phyloP scores from a whole-genome alignment of 768 basidiomycete genomes.

The Suillus subaureus region DNA sequence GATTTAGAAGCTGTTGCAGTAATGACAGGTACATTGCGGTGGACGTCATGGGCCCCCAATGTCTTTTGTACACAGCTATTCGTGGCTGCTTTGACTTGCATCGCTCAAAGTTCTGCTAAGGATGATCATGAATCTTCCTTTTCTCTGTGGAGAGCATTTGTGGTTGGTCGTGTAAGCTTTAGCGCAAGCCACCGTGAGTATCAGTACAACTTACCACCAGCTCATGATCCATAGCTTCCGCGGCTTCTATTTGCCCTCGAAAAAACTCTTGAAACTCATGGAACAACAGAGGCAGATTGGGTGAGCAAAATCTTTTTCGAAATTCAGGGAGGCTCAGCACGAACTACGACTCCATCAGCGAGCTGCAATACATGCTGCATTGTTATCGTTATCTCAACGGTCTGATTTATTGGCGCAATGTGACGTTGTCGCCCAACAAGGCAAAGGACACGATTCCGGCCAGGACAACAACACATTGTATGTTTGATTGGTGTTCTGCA shows the following conservation, averaged over 20 bases:
- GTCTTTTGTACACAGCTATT: slow-evolving; percentile 72
- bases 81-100: slow-evolving; percentile 60
- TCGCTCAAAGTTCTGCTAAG: slow-evolving; percentile 51
- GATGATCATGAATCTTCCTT: slow-evolving; percentile 32
- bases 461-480: slow-evolving; percentile 23
- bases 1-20: slow-evolving; percentile 51
- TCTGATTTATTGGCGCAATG: slow-evolving; percentile 59
- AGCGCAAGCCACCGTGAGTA: not conserved
- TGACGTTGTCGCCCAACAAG: slow-evolving; percentile 46
- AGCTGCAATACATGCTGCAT: slow-evolving; percentile 49
- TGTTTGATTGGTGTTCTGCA: not conserved
- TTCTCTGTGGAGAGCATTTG: slow-evolving; percentile 69
- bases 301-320: slow-evolving; percentile 39
- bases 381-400: slow-evolving; percentile 50
- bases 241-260: slow-evolving; percentile 58
- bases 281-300: slow-evolving; percentile 56
- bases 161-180: slow-evolving; percentile 65
- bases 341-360: slow-evolving; percentile 30
- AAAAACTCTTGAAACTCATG: slow-evolving; percentile 49
- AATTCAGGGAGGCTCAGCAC: not conserved
- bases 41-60: slow-evolving; percentile 63
- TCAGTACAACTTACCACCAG: slow-evolving; percentile 10
- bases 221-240: slow-evolving; percentile 52
- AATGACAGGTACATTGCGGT: slow-evolving; percentile 58
- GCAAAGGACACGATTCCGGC: slow-evolving; percentile 21